These are phyloP conservation scores for Candida rishiriensis DNA, from an alignment of 805 yeast species.

Conservation along the genomic window DNA sequence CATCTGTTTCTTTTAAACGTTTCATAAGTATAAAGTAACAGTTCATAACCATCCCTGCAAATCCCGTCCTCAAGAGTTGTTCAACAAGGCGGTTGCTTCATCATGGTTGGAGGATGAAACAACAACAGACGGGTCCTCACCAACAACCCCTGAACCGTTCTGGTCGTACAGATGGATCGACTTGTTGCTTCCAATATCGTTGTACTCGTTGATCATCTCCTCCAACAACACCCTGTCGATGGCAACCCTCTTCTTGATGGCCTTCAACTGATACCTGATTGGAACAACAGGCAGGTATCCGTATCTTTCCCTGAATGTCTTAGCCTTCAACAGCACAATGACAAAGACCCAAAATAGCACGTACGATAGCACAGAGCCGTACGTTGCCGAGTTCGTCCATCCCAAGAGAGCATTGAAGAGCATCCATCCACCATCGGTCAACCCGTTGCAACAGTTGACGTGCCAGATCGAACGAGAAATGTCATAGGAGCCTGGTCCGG, in stretches of 20 bases:
- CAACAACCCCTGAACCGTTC: not conserved
- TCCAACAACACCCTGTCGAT: constrained; percentile 22
- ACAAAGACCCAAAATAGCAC: constrained; percentile 62
- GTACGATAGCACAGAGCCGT: constrained; percentile 77
- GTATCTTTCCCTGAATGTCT: constrained; percentile 45
- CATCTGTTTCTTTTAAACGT: too few species aligned
- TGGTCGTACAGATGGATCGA: constrained; percentile 4
- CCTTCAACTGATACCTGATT: constrained; percentile 50
- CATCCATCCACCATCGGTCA: constrained; percentile 93
- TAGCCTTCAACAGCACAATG: constrained; percentile 39
- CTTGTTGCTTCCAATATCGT: constrained; percentile 19
- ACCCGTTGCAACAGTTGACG: constrained; percentile 90
- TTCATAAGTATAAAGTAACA: too few species aligned
- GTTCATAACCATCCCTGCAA: too few species aligned
- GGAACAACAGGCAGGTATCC: constrained; percentile 65
- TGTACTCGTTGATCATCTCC: constrained; percentile 20
- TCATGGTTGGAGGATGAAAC: constrained; percentile 1
- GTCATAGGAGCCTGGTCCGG: constrained; percentile 92
- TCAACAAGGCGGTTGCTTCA: constrained; percentile 7
- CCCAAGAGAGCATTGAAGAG: constrained; percentile 82
- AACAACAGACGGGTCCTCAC: not conserved
- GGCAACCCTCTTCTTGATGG: constrained; percentile 40
- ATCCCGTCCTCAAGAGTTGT: not conserved
- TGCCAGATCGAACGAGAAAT: constrained; percentile 82
- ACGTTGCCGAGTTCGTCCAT: constrained; percentile 93